Conservation (phyloP, 2,329 filamentous ascomycete genomes). For the Cercospora brassicicola region DNA sequence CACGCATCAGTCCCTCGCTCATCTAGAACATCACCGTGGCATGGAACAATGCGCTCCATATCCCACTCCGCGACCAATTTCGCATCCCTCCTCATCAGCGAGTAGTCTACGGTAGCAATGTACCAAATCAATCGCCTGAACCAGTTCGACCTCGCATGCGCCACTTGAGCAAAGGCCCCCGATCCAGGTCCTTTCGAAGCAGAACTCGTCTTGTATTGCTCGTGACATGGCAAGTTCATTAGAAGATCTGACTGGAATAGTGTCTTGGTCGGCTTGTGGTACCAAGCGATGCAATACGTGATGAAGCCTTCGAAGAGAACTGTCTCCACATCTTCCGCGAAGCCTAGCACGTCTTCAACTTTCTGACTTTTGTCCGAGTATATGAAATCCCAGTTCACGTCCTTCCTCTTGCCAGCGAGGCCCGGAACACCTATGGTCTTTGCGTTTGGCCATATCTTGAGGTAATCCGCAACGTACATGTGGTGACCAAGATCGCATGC, state of each 20-base stretch:
- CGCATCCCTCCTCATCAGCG: conserved; percentile 17
- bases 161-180: conserved; percentile 13
- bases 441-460: conserved; percentile 17
- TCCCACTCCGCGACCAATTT: conserved; percentile 20
- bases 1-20: conserved; percentile 14
- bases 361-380: conserved; percentile 8
- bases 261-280: conserved; percentile 21
- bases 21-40: conserved; percentile 21
- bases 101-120: conserved; percentile 18
- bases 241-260: conserved; percentile 18
- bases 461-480: conserved; percentile 19
- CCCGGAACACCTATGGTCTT: conserved; percentile 20
- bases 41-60: conserved; percentile 17
- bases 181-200: conserved; percentile 10
- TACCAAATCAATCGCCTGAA: conserved; percentile 22
- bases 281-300: conserved; percentile 22
- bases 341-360: conserved; percentile 9
- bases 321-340: conserved; percentile 17
- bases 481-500: conserved; percentile 24
- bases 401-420: conserved; percentile 18
- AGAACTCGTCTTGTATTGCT: conserved; percentile 13
- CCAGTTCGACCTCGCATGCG: conserved; percentile 15
- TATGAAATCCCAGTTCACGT: conserved; percentile 19
- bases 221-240: conserved; percentile 21
- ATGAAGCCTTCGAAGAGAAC: conserved; percentile 24